Base-by-base conservation (phyloP, 1,284 basidiomycete genomes). In the Sporisorium scitamineum region DNA sequence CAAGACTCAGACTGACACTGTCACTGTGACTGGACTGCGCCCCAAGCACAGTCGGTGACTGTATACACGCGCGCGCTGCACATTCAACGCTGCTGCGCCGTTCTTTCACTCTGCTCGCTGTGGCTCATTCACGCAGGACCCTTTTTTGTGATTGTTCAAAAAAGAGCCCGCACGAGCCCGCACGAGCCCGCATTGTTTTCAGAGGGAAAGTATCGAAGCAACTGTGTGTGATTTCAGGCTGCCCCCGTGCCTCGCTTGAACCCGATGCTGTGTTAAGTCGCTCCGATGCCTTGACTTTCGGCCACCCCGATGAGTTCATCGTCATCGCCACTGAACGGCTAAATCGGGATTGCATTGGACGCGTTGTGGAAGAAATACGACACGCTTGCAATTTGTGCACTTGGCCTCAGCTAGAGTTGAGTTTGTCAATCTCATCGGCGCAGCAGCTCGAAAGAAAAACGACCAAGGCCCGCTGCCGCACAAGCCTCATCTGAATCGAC, bases 311-410 rank as follows among this genome's bases (percentile, higher is more conserved):
- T n/a, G n/a, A n/a, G n/a, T n/a, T n/a, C n/a, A n/a, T n/a, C n/a
- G n/a, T n/a, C n/a, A n/a, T n/a, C n/a, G n/a, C n/a, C n/a, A n/a
- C n/a, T n/a, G n/a, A n/a, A n/a, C n/a, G 45, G 9, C 18, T 10
- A 16, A 24, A 48, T 48, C 47, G 47, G 47, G 47, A 29, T 18
- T 22, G 47, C 47, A 18, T 48, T 18, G 3, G 57, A 59, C 59
- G 60, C 65, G 65, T 55, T 42, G 27, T 42, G 45, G 59, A 61
- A 62, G 60, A 69, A 69, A 54, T 69, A 55, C 60, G 66, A 69
- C 66, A 57, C 66, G 66, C 65, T 61, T 47, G 50, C 32, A 29
- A 32, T 58, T 61, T 56, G 34, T 53, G 22, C 32, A 24, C 22
- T 53, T 51, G 22, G 44, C 8, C 26, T 53, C 34, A 53, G 32